A percentile compares a stretch with the other conserved stretches of the same genome.
Evolutionary conservation across 345 rosid genomes (phyloP).

Genomic region (Bruguiera sexangula): DNA sequence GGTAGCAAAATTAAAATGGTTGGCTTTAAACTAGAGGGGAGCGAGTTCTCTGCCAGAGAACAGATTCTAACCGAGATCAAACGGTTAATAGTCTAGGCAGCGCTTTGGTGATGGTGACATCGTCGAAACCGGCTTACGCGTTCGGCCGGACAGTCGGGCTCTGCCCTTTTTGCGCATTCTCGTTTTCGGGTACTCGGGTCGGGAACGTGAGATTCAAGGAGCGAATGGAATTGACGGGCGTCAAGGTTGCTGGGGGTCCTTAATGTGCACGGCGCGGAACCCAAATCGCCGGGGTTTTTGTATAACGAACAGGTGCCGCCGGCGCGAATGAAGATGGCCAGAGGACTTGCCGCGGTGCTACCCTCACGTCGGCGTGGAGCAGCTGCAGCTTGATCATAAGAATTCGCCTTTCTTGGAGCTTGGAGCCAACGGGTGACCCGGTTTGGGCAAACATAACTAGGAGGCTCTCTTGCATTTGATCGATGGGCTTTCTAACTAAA

Average conservation of each 20-base stretch:
- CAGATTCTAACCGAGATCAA: conserved; percentile 61
- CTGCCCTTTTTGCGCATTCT: conserved; percentile 58
- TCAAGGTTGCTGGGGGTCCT: conserved; percentile 74
- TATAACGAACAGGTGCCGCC: conserved; percentile 50
- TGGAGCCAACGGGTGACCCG: conserved; percentile 48
- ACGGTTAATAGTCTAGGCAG: conserved; percentile 60
- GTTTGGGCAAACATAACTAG: conserved; percentile 56
- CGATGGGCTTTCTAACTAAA: conserved; percentile 45
- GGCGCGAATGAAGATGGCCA: conserved; percentile 45
- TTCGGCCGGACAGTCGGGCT: conserved; percentile 28
- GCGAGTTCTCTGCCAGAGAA: conserved; percentile 58
- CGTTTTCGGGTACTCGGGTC: conserved; percentile 71
- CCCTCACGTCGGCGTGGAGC: conserved; percentile 65
- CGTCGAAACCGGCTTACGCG: conserved; percentile 62
- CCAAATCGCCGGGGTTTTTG: conserved; percentile 64
- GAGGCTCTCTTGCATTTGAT: conserved; percentile 76
- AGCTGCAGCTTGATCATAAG: conserved; percentile 59
- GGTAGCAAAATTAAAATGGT: no score
- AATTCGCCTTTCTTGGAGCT: conserved; percentile 51
- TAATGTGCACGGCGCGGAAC: conserved; percentile 60
- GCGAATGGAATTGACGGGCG: conserved; percentile 49
- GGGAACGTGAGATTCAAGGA: conserved; percentile 68
- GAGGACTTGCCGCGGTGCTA: conserved; percentile 68
- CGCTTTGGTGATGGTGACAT: conserved; percentile 67
- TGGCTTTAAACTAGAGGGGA: no score